Conservation (phyloP, 257 asterid genomes). For the Capsicum baccatum region DNA sequence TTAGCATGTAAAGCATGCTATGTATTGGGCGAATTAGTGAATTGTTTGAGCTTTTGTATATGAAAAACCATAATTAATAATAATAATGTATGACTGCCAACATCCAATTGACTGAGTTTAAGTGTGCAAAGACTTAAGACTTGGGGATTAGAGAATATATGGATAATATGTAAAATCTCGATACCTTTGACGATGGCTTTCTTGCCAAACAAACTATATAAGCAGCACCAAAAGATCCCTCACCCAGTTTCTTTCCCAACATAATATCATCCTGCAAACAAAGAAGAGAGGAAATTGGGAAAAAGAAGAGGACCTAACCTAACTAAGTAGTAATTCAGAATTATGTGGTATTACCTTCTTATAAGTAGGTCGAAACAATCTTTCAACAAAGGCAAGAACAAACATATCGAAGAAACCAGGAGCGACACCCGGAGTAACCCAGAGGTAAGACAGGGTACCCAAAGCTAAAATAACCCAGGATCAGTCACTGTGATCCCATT, state of each 20-base stretch:
- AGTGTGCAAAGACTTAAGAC: no score
- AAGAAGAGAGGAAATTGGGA: neutral
- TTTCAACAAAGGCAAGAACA: slow-evolving; percentile 87
- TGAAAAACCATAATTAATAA: neutral
- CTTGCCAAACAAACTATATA: slow-evolving; percentile 69
- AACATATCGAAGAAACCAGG: slow-evolving; percentile 99
- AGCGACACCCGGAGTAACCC: slow-evolving; percentile 99
- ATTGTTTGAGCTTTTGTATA: neutral
- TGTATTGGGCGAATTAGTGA: no score
- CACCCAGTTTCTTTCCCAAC: slow-evolving; percentile 94
- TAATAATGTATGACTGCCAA: neutral
- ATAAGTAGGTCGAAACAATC: slow-evolving; percentile 71
- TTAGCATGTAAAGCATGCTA: no score
- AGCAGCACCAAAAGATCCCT: slow-evolving; percentile 90
- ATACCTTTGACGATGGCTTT: slow-evolving; percentile 67
- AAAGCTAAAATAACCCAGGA: slow-evolving; percentile 88
- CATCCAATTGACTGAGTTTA: neutral
- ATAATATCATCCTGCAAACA: slow-evolving; percentile 83
- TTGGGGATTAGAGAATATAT: neutral
- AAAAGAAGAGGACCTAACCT: neutral
- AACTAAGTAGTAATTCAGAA: neutral
- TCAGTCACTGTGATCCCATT: slow-evolving; percentile 69
- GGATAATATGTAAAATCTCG: neutral
- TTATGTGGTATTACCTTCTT: slow-evolving; percentile 56
- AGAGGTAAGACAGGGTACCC: slow-evolving; percentile 84